Base-by-base conservation (phyloP, 805 yeast genomes). In the Dipodascopsis uninucleata region DNA sequence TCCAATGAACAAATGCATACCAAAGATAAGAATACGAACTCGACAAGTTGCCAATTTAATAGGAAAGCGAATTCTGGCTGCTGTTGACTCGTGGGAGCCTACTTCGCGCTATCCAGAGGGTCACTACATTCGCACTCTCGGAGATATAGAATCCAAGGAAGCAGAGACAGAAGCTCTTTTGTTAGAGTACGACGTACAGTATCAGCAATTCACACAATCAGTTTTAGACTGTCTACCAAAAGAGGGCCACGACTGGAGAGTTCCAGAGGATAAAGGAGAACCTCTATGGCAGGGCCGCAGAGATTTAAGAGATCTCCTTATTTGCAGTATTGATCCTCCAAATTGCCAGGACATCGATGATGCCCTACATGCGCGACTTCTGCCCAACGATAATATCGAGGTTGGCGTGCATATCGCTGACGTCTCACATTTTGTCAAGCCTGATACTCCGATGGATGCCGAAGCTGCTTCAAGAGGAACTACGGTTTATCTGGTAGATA, bases 391-490 rank as follows among this genome's bases (percentile, higher is more conserved):
- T 0, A 86, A 90, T 62, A 88, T 77, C 71, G 96, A 93, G 64
- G 95, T 93, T 45, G 99, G 99, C 61, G 99, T 93, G 24, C 99
- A 93, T 62, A 93, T 93, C 70, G 99, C 99, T 7, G 99, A 93
- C 68, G 99, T 93, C 24, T 86, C 97, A 1, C 95, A 93, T 68
- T 93, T 93, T 61, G 98, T 93, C 36, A 87, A 88, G 65, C 82
- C 98, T 0, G 83, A 81, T 52, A 87, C 96, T 2, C 81, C 97
- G 0, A 72, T 93, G 48, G 98, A 93, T 63, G 82, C 78, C 35
- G 99, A 93, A 68, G 99, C 97, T 66, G 95, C 97, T 0, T 76
- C 95, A 1, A 79, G 99, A 67, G 97, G 97, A 59, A 93, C 98
- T 0, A 89, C 98, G 3, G 97, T 93, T 2, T 93, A 93, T 66